phyloP scores from a whole-genome alignment of 2,329 filamentous ascomycete genomes.

The Penicillium psychrosexuale region DNA sequence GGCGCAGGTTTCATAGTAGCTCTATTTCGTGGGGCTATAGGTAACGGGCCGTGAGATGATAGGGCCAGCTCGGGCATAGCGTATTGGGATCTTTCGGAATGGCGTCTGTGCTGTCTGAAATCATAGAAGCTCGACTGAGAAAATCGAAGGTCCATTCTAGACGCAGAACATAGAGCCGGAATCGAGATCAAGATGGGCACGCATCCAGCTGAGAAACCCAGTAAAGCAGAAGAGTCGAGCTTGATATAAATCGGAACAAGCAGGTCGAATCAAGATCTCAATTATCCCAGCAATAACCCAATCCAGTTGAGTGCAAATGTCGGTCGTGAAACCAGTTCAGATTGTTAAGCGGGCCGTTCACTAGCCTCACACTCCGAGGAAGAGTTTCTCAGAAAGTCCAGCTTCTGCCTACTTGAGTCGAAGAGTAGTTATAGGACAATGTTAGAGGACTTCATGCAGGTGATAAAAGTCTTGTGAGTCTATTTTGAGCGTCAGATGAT shows the following conservation, averaged over 20 bases:
- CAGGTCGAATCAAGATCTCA: conserved; percentile 18
- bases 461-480: conserved; percentile 5
- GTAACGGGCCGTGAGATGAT: conserved; percentile 55
- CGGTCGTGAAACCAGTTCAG: conserved; percentile 20
- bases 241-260: conserved; percentile 10
- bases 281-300: conserved; percentile 21
- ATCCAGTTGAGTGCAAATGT: conserved; percentile 26
- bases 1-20: conserved; percentile 49
- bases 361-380: conserved; percentile 14
- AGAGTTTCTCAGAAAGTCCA: conserved; percentile 18
- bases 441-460: conserved; percentile 12
- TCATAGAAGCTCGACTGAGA: conserved; percentile 44
- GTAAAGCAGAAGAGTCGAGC: conserved; percentile 9
- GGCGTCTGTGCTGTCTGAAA: conserved; percentile 34
- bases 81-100: conserved; percentile 37
- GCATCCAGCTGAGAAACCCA: conserved; percentile 9
- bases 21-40: conserved; percentile 58
- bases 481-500: conserved; percentile 18
- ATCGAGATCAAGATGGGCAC: conserved; percentile 12
- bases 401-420: conserved; percentile 17
- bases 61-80: conserved; percentile 43
- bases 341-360: conserved; percentile 18
- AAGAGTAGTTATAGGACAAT: conserved; percentile 6
- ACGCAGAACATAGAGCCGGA: conserved; percentile 16
- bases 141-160: conserved; percentile 46